A percentile compares a stretch with the other conserved stretches of the same genome.
Conservation (phyloP, 352 stramenopile species). For the Globisporangium lucens region DNA sequence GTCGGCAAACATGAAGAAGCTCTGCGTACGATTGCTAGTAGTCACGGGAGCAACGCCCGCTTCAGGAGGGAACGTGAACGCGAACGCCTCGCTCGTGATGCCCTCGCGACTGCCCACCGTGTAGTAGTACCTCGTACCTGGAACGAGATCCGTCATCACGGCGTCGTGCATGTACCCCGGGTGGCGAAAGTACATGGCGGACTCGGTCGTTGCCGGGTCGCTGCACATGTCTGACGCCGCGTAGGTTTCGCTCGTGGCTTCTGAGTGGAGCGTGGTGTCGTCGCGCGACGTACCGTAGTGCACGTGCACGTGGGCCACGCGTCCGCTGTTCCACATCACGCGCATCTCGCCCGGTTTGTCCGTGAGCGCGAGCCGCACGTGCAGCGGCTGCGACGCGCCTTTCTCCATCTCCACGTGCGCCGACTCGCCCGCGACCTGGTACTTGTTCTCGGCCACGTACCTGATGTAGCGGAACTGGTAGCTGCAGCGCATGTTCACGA, state of each 20-base stretch:
- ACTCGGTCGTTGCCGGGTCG: slow-evolving; percentile 16
- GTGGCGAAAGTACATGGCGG: slow-evolving; percentile 27
- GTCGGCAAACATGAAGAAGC: slow-evolving; percentile 33
- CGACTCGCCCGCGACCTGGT: slow-evolving; percentile 14
- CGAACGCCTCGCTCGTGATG: slow-evolving; percentile 21
- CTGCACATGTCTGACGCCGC: slow-evolving; percentile 25
- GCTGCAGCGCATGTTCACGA: slow-evolving; percentile 49
- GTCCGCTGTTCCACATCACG: slow-evolving; percentile 52
- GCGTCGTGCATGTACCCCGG: slow-evolving; percentile 34
- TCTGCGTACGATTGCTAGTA: slow-evolving; percentile 11
- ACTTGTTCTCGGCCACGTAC: background rate
- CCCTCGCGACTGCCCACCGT: slow-evolving; percentile 32
- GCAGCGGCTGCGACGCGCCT: slow-evolving; percentile 37
- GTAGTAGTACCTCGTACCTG: slow-evolving; percentile 32
- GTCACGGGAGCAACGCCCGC: background rate
- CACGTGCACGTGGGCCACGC: slow-evolving; percentile 32
- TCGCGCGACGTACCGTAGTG: slow-evolving; percentile 25
- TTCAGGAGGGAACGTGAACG: slow-evolving; percentile 28
- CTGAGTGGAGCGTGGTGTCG: slow-evolving; percentile 15
- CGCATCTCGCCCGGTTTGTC: slow-evolving; percentile 32
- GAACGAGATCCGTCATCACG: slow-evolving; percentile 23
- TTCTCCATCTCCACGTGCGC: slow-evolving; percentile 32
- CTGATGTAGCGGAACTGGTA: slow-evolving; percentile 43
- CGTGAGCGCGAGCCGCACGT: slow-evolving; percentile 17
- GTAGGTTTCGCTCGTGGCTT: slow-evolving; percentile 24